Base-by-base conservation (phyloP, 768 basidiomycete species). In the Tulasnella sp. region DNA sequence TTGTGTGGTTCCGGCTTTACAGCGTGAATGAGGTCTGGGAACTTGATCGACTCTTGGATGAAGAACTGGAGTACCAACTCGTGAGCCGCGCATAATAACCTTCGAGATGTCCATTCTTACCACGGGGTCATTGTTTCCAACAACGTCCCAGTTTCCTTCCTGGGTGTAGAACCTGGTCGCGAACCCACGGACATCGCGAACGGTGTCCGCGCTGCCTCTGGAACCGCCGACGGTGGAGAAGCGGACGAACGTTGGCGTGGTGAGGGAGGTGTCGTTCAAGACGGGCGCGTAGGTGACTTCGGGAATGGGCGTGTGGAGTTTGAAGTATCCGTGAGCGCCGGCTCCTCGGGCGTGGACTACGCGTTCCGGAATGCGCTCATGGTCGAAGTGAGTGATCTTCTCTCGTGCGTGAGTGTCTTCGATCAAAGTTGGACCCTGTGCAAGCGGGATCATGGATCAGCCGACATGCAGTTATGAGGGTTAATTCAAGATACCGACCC, bases 341-440 rank as follows among this genome's bases (percentile, higher is more conserved):
- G 89, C 82, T n/a, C 92, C 92, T 18, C 92, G 89, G 70, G 92
- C 90, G 82, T 86, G 85, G 10, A 91, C 91, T 13, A 91, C 90
- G 69, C 93, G 92, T 86, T 94, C 94, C 0, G 95, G 94, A 75
- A 96, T 95, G 55, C 93, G 91, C 83, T 96, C 94, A 82, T 94
- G 93, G 82, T 95, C 93, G 81, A 94, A 95, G 18, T 90, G 88
- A 75, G 89, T 88, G 40, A 94, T 89, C 81, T 83, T 84, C 82
- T 84, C 84, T 32, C 84, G 78, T 15, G 80, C 81, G 72, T 83
- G 82, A 46, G 81, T 81, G 78, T 85, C 84, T 82, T 93, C 93
- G n/a, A 96, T 87, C 10, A 94, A 85, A 35, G 89, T 88, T 0
- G 94, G 92, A 0, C 94, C 95, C 75, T 76, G 10, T n/a, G n/a